Evolutionary conservation across 2,329 filamentous ascomycete species (phyloP).

Genomic region (Talaromyces sp.): DNA sequence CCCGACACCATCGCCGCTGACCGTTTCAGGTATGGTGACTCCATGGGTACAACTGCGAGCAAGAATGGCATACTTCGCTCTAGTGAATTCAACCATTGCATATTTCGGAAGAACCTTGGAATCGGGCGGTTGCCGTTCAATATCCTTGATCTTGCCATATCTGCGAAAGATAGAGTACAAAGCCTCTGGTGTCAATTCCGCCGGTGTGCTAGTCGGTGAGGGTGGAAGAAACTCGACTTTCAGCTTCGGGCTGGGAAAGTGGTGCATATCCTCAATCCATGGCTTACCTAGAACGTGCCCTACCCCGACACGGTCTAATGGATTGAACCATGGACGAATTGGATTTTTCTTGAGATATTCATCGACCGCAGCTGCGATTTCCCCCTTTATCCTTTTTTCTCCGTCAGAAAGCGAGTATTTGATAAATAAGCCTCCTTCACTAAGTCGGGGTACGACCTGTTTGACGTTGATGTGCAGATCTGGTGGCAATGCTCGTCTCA

Average conservation of each 20-base stretch:
- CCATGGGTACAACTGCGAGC: constrained; percentile 92
- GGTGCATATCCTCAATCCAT: constrained; percentile 90
- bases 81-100: constrained; percentile 74
- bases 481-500: constrained; percentile 62
- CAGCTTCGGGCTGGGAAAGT: constrained; percentile 72
- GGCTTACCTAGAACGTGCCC: constrained; percentile 78
- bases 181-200: constrained; percentile 80
- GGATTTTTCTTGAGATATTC: constrained; percentile 66
- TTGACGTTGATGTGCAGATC: constrained; percentile 67
- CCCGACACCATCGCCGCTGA: constrained; percentile 66
- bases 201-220: constrained; percentile 54
- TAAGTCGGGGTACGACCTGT: constrained; percentile 78
- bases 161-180: constrained; percentile 83
- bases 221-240: constrained; percentile 81
- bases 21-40: constrained; percentile 64
- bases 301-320: constrained; percentile 68
- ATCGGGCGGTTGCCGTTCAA: constrained; percentile 76
- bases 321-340: constrained; percentile 87
- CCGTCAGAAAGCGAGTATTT: constrained; percentile 66
- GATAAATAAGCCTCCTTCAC: constrained; percentile 91
- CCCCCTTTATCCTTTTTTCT: constrained; percentile 36
- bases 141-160: constrained; percentile 89
- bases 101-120: constrained; percentile 81
- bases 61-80: constrained; percentile 75
- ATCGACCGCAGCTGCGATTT: constrained; percentile 62